Evolutionary conservation across 495 filamentous ascomycete species (phyloP).

Genomic region (Hypoxylon intermedium): DNA sequence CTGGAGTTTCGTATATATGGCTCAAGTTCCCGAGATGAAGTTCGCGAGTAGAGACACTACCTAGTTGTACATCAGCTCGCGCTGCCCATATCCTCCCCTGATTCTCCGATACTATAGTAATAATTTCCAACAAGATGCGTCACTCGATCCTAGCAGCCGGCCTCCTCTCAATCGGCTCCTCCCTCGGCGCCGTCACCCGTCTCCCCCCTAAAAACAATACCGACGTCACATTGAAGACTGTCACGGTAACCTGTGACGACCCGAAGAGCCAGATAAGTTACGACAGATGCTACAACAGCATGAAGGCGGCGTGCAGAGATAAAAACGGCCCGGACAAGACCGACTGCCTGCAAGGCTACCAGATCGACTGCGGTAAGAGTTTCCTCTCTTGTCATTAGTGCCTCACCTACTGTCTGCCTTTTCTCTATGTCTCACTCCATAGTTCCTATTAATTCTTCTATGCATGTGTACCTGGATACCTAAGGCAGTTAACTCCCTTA

Average conservation of each 20-base stretch:
- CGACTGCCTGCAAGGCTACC: slow-evolving; percentile 5
- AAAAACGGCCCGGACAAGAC: neutral
- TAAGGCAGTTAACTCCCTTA: too few species aligned
- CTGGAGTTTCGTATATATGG: too few species aligned
- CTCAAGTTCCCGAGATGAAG: too few species aligned
- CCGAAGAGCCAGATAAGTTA: neutral
- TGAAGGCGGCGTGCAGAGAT: neutral
- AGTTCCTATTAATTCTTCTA: too few species aligned
- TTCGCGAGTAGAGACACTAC: too few species aligned
- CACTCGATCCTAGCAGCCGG: neutral
- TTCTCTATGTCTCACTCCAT: too few species aligned
- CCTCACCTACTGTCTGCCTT: too few species aligned
- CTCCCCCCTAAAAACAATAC: neutral
- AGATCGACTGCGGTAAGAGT: slow-evolving; percentile 18
- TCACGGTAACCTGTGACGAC: neutral
- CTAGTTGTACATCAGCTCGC: too few species aligned
- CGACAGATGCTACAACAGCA: neutral
- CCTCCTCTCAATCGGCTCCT: neutral
- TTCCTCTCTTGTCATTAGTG: neutral
- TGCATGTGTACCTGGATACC: too few species aligned
- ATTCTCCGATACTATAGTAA: too few species aligned
- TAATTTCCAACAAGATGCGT: neutral
- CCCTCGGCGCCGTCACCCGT: neutral
- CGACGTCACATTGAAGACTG: neutral
- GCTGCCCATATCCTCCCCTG: too few species aligned